Evolutionary conservation across 148 eudicot species (phyloP).

Genomic region (Simmondsia chinensis): DNA sequence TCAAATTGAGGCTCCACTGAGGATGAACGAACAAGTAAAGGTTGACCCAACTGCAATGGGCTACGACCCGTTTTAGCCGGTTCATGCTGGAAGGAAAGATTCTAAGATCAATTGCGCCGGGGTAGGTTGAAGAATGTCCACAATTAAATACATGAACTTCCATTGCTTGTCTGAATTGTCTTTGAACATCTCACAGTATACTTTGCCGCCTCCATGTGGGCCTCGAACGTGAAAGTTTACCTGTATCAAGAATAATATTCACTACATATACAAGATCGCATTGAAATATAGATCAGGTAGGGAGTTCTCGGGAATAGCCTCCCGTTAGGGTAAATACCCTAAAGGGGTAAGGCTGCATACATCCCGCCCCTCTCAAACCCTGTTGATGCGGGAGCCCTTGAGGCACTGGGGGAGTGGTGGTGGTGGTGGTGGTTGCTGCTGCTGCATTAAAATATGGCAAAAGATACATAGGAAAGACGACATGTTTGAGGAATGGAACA

Average conservation of each 20-base stretch:
- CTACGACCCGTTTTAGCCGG: no score
- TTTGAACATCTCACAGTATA: slow-evolving; percentile 76
- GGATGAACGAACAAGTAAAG: no score
- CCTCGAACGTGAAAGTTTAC: slow-evolving; percentile 70
- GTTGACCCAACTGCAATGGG: no score
- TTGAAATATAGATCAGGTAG: neutral
- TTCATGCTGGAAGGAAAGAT: slow-evolving; percentile 63
- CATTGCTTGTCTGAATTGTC: slow-evolving; percentile 62
- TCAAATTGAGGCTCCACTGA: no score
- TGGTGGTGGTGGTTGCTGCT: no score
- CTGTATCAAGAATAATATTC: slow-evolving; percentile 20
- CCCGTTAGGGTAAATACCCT: no score
- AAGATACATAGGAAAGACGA: no score
- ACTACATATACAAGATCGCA: neutral
- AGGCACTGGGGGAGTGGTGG: no score
- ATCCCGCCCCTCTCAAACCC: neutral
- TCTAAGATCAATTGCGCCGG: slow-evolving; percentile 49
- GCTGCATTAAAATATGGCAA: no score
- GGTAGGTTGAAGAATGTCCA: slow-evolving; percentile 55
- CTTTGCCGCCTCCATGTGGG: slow-evolving; percentile 69
- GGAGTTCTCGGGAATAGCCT: neutral
- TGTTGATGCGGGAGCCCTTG: neutral
- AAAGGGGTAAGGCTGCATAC: no score
- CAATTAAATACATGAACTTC: slow-evolving; percentile 60
- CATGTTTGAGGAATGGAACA: no score